These are phyloP conservation scores for Metarhizium album DNA, from an alignment of 2,329 filamentous ascomycete species.

Conservation along the genomic window DNA sequence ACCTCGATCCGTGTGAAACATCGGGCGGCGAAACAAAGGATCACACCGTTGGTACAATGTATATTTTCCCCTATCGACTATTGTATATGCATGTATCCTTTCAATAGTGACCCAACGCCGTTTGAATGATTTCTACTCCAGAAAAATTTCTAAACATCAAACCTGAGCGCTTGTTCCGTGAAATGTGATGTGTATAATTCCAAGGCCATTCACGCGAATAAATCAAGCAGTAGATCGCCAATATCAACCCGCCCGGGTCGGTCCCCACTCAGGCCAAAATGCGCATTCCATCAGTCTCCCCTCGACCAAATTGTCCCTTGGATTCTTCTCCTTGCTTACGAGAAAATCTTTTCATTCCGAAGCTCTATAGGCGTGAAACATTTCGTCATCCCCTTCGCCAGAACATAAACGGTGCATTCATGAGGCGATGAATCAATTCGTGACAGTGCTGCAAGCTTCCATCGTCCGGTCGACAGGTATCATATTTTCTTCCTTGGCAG, in stretches of 20 bases:
- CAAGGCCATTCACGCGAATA: background rate
- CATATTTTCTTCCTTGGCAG: background rate
- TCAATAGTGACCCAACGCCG: background rate
- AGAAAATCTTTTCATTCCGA: background rate
- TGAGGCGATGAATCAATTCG: background rate
- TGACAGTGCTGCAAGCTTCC: background rate
- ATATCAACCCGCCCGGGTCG: background rate
- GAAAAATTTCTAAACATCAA: background rate
- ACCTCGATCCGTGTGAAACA: too few relatives aligned
- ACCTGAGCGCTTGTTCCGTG: background rate
- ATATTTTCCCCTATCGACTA: background rate
- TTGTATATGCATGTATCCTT: background rate
- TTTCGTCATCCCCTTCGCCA: background rate
- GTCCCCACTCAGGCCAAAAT: background rate
- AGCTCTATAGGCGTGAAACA: background rate
- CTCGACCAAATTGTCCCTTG: background rate
- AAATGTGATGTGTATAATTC: background rate
- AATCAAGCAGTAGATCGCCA: background rate
- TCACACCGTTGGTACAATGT: conserved; percentile 3
- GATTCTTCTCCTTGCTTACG: background rate
- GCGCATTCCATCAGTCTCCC: background rate
- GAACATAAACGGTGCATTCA: background rate
- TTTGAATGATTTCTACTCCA: background rate
- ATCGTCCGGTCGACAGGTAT: background rate
- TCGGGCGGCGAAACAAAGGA: background rate